Evolutionary conservation across 1,284 basidiomycete species (phyloP), one percentile per base, ranked within the genome.

Genomic region (Marasmius tenuissimus): DNA sequence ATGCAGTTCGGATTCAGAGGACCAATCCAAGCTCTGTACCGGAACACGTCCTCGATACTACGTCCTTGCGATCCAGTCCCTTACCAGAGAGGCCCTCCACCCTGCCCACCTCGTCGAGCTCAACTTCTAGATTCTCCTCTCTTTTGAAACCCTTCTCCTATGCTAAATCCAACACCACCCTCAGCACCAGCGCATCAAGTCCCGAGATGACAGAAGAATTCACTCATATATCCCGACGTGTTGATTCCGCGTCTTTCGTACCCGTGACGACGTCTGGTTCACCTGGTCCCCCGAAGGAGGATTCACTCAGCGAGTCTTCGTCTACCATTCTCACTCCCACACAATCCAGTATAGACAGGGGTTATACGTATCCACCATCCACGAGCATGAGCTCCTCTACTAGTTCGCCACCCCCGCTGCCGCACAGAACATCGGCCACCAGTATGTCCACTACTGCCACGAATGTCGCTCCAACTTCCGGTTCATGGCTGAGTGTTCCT

Each of bases 361-460:
- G 69, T 53, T 90, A 93, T 78, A 93, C 91, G 68, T 93, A 93
- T 76, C 91, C 91, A 59, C 91, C 91, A 49, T 87, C 88, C 61
- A 81, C 83, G 20, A 47, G 45, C 68, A 80, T 81, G 62, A 73
- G 72, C 70, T 74, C 75, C 62, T 70, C 68, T 64, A 69, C 73
- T 5, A 35, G 39, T 27, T 14, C 58, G 5, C 57, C 58, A 42
- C 60, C 58, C 66, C 67, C 59, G 66, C 73, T 58, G 4, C 37
- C 58, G 69, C 65, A 69, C 59, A 64, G 75, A 61, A 75, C 75
- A 52, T 72, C 69, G 38, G 53, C 56, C 9, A 42, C 42, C 4
- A 61, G 42, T 37, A 20, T 22, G 18, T 47, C 37, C 10, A n/a
- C 40, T 42, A 47, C 40, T 6, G 27, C 37, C n/a, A 34, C 40